Evolutionary conservation across 192 early-diverging fungal genomes (phyloP).

Genomic region (Coemansia sp.): DNA sequence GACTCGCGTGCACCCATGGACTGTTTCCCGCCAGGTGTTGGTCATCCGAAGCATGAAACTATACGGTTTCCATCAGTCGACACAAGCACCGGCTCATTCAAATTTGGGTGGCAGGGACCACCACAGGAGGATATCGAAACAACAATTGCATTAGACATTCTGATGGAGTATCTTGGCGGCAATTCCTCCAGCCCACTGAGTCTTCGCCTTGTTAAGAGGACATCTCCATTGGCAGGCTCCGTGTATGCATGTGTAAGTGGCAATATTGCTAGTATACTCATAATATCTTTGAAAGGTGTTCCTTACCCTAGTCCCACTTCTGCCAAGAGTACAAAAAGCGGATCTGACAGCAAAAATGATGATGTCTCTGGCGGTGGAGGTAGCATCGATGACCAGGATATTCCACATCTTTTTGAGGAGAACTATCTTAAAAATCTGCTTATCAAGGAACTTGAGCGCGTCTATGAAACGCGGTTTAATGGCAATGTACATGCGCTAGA

Average conservation of each 20-base stretch:
- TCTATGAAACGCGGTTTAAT: slow-evolving; percentile 42
- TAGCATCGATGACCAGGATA: slow-evolving; percentile 29
- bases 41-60: background rate
- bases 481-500: slow-evolving; percentile 32
- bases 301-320: slow-evolving; percentile 23
- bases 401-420: slow-evolving; percentile 62
- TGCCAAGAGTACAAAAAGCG: slow-evolving; percentile 28
- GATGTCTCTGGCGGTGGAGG: slow-evolving; percentile 27
- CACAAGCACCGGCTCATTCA: slow-evolving; percentile 64
- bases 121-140: slow-evolving; percentile 61
- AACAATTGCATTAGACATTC: slow-evolving; percentile 66
- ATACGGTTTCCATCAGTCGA: slow-evolving; percentile 63
- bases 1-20: slow-evolving; percentile 34
- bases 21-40: slow-evolving; percentile 18
- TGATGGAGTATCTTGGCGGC: slow-evolving; percentile 72
- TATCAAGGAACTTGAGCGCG: slow-evolving; percentile 58
- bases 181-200: slow-evolving; percentile 68
- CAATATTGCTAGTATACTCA: slow-evolving; percentile 58
- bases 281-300: slow-evolving; percentile 67
- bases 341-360: slow-evolving; percentile 21
- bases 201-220: slow-evolving; percentile 76
- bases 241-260: slow-evolving; percentile 61
- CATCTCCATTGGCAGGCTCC: slow-evolving; percentile 62
- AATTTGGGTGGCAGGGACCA: slow-evolving; percentile 77
- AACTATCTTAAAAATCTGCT: slow-evolving; percentile 61